Evolutionary conservation across 208 protist genomes (phyloP).

Genomic region (Wallacemonas sp.): DNA sequence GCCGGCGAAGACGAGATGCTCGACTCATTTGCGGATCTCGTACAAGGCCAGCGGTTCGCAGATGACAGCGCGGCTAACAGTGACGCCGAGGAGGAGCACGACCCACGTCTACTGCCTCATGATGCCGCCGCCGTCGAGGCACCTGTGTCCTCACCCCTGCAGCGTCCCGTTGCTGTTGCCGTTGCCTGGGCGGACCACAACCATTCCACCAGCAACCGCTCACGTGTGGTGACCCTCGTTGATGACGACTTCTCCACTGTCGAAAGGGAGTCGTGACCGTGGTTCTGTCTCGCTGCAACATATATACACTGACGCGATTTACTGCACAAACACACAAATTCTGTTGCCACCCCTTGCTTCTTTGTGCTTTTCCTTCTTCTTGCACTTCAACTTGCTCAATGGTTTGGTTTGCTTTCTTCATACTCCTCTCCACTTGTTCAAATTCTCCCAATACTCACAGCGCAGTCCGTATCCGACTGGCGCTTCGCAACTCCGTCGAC

Average conservation of each 20-base stretch:
- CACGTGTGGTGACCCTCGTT: constrained; percentile 5
- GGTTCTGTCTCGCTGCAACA: constrained; percentile 6
- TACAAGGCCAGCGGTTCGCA: background rate
- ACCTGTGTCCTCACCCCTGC: background rate
- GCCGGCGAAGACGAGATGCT: background rate
- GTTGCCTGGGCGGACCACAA: constrained; percentile 11
- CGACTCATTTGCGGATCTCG: constrained; percentile 4
- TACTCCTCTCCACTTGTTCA: too few relatives aligned
- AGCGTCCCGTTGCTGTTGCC: background rate
- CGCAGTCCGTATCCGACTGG: too few relatives aligned
- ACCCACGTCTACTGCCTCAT: background rate
- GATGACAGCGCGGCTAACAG: background rate
- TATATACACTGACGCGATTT: constrained; percentile 3
- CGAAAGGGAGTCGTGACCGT: background rate
- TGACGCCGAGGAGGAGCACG: background rate
- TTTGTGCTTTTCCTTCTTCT: background rate
- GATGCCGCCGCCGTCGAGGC: background rate
- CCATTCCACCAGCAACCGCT: constrained; percentile 1
- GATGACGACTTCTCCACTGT: constrained; percentile 7
- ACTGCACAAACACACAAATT: too few relatives aligned
- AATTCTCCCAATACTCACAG: too few relatives aligned
- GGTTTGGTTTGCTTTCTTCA: too few relatives aligned
- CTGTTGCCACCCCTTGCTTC: too few relatives aligned
- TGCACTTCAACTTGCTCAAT: too few relatives aligned
- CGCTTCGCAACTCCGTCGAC: too few relatives aligned